Conservation (phyloP, 2,329 filamentous ascomycete species). For the Aspergillus felis region DNA sequence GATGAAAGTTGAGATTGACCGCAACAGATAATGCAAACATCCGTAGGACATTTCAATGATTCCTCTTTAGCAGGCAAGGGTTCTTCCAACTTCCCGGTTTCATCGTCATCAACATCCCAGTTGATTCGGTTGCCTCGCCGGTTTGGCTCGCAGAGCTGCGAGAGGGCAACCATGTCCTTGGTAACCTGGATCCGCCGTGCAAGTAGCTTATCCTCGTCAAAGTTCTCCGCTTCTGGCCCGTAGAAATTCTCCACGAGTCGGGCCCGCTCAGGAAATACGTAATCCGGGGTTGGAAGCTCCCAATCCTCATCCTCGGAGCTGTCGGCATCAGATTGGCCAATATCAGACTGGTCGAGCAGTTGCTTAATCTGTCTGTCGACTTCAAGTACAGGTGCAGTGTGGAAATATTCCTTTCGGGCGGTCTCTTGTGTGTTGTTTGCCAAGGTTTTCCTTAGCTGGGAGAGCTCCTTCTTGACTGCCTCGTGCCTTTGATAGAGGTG, state of each 20-base stretch:
- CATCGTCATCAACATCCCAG: constrained; percentile 16
- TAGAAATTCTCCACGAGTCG: constrained; percentile 27
- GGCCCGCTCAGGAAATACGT: constrained; percentile 22
- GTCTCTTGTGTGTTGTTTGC: constrained; percentile 15
- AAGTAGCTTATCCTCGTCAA: constrained; percentile 23
- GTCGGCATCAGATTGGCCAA: constrained; percentile 52
- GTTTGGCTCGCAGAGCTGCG: constrained; percentile 21
- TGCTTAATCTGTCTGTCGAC: constrained; percentile 25
- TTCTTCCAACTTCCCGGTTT: constrained; percentile 14
- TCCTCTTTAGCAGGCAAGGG: constrained; percentile 11
- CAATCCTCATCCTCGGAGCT: constrained; percentile 72
- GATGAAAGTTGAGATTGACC: constrained; percentile 18
- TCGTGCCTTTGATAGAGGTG: constrained; percentile 21
- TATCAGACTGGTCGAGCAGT: no score
- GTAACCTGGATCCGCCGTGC: constrained; percentile 24
- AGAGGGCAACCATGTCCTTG: constrained; percentile 25
- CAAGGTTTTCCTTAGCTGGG: constrained; percentile 19
- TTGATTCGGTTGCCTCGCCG: constrained; percentile 21
- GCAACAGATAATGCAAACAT: constrained; percentile 26
- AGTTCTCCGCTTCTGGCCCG: constrained; percentile 19
- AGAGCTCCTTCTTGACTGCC: constrained; percentile 15
- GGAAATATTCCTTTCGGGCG: constrained; percentile 25
- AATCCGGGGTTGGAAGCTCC: constrained; percentile 45
- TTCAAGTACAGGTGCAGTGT: constrained; percentile 20
- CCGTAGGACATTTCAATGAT: constrained; percentile 14